These are phyloP conservation scores for Metarhizium robertsii DNA, from an alignment of 2,329 filamentous ascomycete species.

Conservation along the genomic window DNA sequence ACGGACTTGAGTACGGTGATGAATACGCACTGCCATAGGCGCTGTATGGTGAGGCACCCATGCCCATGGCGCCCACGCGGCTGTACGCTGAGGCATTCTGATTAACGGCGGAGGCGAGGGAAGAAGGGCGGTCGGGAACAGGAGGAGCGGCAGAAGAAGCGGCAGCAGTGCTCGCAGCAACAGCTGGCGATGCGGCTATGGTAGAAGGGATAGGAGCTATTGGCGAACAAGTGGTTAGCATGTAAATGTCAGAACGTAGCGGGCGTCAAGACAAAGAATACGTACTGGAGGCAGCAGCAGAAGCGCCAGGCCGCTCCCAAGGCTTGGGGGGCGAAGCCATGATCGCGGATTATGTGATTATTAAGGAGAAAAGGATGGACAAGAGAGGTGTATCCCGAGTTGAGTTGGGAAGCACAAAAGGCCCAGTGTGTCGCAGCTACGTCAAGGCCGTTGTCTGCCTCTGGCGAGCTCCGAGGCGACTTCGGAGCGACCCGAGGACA, in stretches of 20 bases:
- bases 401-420: not conserved
- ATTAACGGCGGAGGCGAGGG: constrained; percentile 71
- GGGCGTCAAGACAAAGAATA: constrained; percentile 2
- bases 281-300: constrained; percentile 37
- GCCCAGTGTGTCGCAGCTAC: constrained; percentile 2
- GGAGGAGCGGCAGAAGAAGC: constrained; percentile 48
- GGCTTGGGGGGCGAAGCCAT: constrained; percentile 90
- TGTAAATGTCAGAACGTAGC: constrained; percentile 9
- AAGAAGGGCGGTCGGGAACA: constrained; percentile 71
- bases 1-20: constrained; percentile 30
- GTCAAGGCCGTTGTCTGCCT: not conserved
- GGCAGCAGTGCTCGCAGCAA: constrained; percentile 28
- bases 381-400: not conserved
- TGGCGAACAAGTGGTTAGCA: constrained; percentile 13
- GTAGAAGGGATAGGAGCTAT: constrained; percentile 25
- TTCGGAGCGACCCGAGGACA: constrained; percentile 1
- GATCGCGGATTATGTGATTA: constrained; percentile 2
- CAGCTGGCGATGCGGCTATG: constrained; percentile 12
- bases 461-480: not conserved
- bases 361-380: not conserved
- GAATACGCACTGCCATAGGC: constrained; percentile 30
- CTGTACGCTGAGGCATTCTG: constrained; percentile 82
- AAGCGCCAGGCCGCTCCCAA: constrained; percentile 76
- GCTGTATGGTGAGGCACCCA: constrained; percentile 45
- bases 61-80: constrained; percentile 25